Evolutionary conservation across 495 filamentous ascomycete species (phyloP).

Genomic region (Trichoderma reesei): DNA sequence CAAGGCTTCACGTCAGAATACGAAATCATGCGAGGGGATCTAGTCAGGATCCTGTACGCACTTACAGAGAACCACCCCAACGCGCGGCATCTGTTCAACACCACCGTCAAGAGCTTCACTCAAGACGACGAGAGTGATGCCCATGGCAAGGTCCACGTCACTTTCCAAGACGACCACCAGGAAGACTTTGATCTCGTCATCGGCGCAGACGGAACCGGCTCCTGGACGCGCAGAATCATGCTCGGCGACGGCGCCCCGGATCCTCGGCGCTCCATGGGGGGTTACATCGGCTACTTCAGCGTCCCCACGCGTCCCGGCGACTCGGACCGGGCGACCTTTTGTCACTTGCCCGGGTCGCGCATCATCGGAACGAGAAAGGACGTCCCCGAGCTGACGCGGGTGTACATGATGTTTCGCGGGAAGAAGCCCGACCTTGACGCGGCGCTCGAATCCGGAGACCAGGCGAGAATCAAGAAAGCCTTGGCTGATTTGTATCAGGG

Average conservation of each 20-base stretch:
- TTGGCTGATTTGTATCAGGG: conserved; percentile 30
- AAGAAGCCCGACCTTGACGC: conserved; percentile 13
- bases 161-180: conserved; percentile 25
- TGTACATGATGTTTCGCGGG: conserved; percentile 17
- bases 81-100: conserved; percentile 38
- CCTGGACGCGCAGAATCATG: conserved; percentile 26
- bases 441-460: conserved; percentile 15
- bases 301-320: conserved; percentile 22
- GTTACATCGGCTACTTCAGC: conserved; percentile 31
- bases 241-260: conserved; percentile 19
- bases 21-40: conserved; percentile 47
- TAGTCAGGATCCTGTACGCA: conserved; percentile 38
- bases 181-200: neutral
- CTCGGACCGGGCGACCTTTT: conserved; percentile 14
- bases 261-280: conserved; percentile 19
- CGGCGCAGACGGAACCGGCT: neutral
- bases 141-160: conserved; percentile 22
- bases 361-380: conserved; percentile 23
- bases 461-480: conserved; percentile 28
- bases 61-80: conserved; percentile 25
- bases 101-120: conserved; percentile 19
- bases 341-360: conserved; percentile 15
- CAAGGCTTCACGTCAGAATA: conserved; percentile 44
- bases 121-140: conserved; percentile 13
- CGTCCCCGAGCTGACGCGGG: conserved; percentile 15